These are phyloP conservation scores for Phylloboletellus chloephorus DNA, from an alignment of 1,284 basidiomycete genomes.

Conservation along the genomic window DNA sequence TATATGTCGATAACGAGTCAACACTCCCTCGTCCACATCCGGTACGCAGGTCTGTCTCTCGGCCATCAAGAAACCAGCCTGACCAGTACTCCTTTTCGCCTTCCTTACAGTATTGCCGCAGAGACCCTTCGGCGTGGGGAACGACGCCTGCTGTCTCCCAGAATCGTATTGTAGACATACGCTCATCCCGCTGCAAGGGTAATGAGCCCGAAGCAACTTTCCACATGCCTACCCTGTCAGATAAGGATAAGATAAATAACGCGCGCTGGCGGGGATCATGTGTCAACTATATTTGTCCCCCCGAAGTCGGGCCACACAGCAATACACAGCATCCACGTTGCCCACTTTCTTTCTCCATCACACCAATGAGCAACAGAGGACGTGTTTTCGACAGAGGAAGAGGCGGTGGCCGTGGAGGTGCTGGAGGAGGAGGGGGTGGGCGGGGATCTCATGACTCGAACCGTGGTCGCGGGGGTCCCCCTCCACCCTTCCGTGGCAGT, in stretches of 20 bases:
- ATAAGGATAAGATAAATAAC: constrained; percentile 34
- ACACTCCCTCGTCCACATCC: not conserved
- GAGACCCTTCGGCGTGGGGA: too few species aligned
- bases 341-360: not conserved
- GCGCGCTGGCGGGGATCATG: not conserved
- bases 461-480: constrained; percentile 28
- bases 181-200: not conserved
- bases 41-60: not conserved
- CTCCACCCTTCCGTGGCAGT: constrained; percentile 24
- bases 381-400: constrained; percentile 31
- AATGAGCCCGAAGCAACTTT: not conserved
- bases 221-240: constrained; percentile 7
- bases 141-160: not conserved
- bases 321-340: constrained; percentile 25
- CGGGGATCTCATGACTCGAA: constrained; percentile 21
- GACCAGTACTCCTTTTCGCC: not conserved
- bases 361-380: constrained; percentile 31
- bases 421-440: constrained; percentile 21
- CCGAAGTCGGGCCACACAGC: constrained; percentile 8
- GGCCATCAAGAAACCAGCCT: not conserved
- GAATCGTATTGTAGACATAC: not conserved
- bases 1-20: not conserved
- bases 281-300: constrained; percentile 9
- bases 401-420: constrained; percentile 27
- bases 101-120: too few species aligned